Conservation (phyloP, 345 rosid genomes). For the Excoecaria agallocha region DNA sequence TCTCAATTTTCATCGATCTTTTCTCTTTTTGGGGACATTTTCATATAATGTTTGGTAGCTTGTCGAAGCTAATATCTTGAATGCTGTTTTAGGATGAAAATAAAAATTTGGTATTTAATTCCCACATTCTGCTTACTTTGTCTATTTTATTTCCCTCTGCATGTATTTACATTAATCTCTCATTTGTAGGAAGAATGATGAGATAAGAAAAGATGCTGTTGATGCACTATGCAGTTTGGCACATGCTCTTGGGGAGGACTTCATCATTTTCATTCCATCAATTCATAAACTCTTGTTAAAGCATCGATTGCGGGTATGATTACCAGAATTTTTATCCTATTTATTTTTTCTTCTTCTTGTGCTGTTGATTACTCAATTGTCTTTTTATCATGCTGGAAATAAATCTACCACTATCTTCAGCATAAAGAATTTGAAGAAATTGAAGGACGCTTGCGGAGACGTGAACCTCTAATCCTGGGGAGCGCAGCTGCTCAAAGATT, state of each 20-base stretch:
- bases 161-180: background rate
- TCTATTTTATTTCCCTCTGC: background rate
- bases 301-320: slow-evolving; percentile 62
- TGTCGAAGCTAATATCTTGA: background rate
- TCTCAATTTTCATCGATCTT: background rate
- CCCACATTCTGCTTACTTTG: background rate
- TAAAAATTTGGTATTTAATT: background rate
- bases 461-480: slow-evolving; percentile 81
- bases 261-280: slow-evolving; percentile 88
- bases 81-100: background rate
- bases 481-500: slow-evolving; percentile 79
- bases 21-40: background rate
- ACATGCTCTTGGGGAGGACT: slow-evolving; percentile 97
- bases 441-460: slow-evolving; percentile 71
- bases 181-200: slow-evolving; percentile 72
- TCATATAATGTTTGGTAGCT: background rate
- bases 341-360: background rate
- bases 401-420: slow-evolving; percentile 41
- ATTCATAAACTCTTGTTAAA: slow-evolving; percentile 80
- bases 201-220: slow-evolving; percentile 90
- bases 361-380: background rate
- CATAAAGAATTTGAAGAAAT: slow-evolving; percentile 97
- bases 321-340: background rate
- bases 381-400: background rate
- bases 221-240: slow-evolving; percentile 98